Evolutionary conservation across 768 basidiomycete species (phyloP), one percentile per base, ranked within the genome.

Genomic region (Trichaptum fuscoviolaceum): DNA sequence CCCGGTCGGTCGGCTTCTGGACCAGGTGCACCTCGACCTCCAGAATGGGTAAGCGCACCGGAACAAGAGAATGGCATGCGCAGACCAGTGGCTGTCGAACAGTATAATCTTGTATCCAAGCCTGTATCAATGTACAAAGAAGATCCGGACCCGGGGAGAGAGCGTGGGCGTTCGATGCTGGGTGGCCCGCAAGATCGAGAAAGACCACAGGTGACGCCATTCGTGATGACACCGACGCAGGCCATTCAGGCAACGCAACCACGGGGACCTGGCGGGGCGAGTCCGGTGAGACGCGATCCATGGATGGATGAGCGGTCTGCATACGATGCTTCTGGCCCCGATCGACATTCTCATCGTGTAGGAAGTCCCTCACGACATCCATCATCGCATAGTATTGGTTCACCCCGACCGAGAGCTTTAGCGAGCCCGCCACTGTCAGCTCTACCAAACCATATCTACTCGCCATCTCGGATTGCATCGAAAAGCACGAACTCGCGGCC

Each of bases 151-250:
- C 68, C 73, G n/a, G 69, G 72, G 69, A 12, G 75, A 76, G 64
- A 35, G 71, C 42, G 71, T 73, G 60, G 73, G 75, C 57, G 65
- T 72, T 18, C 64, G 69, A 34, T 66, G 69, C 6, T 58, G 64
- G 20, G 34, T 66, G 17, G 62, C 65, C 59, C 69, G 15, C 70
- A 68, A 7, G 62, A 69, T 61, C 70, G 72, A 12, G 73, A 74
- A 36, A 76, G 77, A 24, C 74, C 74, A 24, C 58, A 72, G 62
- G 71, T 75, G 68, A 73, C 74, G 7, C 74, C 75, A 7, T 73
- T 75, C 65, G 70, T 71, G 15, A 73, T 73, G 71, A 69, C 71
- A 26, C 69, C 75, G 64, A 25, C 59, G 25, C 59, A 61, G 59
- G 59, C 59, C 42, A 52, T 52, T 15, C 42, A 52, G 20, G 42